phyloP scores from a whole-genome alignment of 768 basidiomycete species.

The Wakefieldia striispora region DNA sequence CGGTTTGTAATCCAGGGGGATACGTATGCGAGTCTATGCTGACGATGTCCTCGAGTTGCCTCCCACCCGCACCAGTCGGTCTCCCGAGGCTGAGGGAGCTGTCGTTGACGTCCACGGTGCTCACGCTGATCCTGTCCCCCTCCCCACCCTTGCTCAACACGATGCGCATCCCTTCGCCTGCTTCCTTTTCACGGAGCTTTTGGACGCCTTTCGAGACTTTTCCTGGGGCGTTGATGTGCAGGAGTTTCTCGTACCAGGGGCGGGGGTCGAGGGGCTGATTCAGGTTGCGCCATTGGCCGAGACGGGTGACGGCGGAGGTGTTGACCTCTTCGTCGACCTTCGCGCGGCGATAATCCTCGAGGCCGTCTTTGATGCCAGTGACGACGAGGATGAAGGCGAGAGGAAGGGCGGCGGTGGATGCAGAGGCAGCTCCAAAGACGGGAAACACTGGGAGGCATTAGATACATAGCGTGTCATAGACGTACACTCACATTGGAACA shows the following conservation, averaged over 20 bases:
- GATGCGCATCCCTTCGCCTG: slow-evolving; percentile 59
- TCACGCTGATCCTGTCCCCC: slow-evolving; percentile 38
- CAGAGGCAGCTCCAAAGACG: slow-evolving; percentile 84
- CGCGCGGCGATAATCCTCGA: slow-evolving; percentile 94
- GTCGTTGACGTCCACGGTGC: slow-evolving; percentile 42
- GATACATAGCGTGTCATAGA: neutral
- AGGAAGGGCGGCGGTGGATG: slow-evolving; percentile 80
- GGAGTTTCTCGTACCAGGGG: slow-evolving; percentile 68
- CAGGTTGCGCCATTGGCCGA: slow-evolving; percentile 87
- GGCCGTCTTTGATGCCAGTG: slow-evolving; percentile 92
- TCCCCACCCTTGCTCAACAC: slow-evolving; percentile 50
- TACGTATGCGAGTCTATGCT: slow-evolving; percentile 67
- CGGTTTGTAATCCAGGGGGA: slow-evolving; percentile 43
- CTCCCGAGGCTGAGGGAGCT: slow-evolving; percentile 42
- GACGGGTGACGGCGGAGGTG: slow-evolving; percentile 87
- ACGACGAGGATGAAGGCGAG: slow-evolving; percentile 83
- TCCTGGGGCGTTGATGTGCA: slow-evolving; percentile 69
- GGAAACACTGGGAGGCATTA: slow-evolving; percentile 63
- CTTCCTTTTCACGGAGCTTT: slow-evolving; percentile 81
- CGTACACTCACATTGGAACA: slow-evolving; percentile 63
- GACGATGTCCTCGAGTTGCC: slow-evolving; percentile 64
- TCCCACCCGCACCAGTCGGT: slow-evolving; percentile 42
- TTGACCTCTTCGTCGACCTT: slow-evolving; percentile 90
- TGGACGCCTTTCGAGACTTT: slow-evolving; percentile 82
- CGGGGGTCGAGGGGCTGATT: slow-evolving; percentile 82